A percentile compares a stretch with the other conserved stretches of the same genome.
Conservation (phyloP, 108 stramenopile species). For the Fistulifera solaris region DNA sequence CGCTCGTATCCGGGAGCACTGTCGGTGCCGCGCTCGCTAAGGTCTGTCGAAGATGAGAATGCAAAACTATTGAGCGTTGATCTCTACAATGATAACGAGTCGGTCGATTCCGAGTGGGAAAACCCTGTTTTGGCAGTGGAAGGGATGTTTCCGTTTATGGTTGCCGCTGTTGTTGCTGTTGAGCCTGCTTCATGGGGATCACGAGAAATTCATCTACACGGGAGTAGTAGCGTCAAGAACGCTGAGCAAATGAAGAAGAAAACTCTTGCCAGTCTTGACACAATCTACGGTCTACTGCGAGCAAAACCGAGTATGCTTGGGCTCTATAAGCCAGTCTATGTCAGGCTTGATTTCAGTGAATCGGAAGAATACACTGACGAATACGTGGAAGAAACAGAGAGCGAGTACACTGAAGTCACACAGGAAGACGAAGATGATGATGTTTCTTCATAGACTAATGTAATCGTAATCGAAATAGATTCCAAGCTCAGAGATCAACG, state of each 20-base stretch:
- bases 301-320: slow-evolving; percentile 3
- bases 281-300: slow-evolving; percentile 2
- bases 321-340: not conserved
- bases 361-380: no score
- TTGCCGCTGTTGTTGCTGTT: slow-evolving; percentile 1
- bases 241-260: not conserved
- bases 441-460: no score
- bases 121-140: slow-evolving; percentile 1
- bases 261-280: not conserved
- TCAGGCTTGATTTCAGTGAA: no score
- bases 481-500: no score
- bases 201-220: not conserved
- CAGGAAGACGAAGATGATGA: no score
- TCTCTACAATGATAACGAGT: not conserved
- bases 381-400: no score
- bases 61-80: not conserved
- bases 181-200: not conserved
- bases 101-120: not conserved
- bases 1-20: slow-evolving; percentile 26
- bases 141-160: slow-evolving; percentile 4
- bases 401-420: no score
- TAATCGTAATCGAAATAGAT: no score
- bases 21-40: slow-evolving; percentile 1
- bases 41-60: not conserved
- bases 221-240: no score